A percentile compares a stretch with the other conserved stretches of the same genome.
Conservation (phyloP, 2,329 filamentous ascomycete species). For the Claviceps quebecensis region DNA sequence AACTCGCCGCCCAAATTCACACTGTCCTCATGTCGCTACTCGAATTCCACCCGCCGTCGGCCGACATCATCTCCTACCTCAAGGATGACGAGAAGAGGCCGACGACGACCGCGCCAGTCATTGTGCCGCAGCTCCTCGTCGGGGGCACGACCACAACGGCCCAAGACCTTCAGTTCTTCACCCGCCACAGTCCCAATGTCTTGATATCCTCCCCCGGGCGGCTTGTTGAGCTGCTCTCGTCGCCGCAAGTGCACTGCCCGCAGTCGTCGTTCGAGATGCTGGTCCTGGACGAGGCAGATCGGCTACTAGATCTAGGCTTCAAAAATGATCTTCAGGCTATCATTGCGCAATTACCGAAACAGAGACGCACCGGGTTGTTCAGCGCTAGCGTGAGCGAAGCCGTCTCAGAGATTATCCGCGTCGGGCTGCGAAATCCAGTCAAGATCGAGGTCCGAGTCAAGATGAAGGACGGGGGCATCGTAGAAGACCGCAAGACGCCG, state of each 20-base stretch:
- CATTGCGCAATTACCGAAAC: slow-evolving; percentile 72
- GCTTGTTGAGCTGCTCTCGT: slow-evolving; percentile 73
- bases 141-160: slow-evolving; percentile 67
- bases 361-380: slow-evolving; percentile 83
- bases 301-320: slow-evolving; percentile 85
- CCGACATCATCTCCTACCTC: slow-evolving; percentile 44
- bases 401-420: slow-evolving; percentile 80
- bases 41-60: slow-evolving; percentile 69
- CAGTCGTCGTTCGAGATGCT: slow-evolving; percentile 84
- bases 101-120: slow-evolving; percentile 29
- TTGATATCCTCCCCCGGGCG: slow-evolving; percentile 84
- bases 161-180: slow-evolving; percentile 75
- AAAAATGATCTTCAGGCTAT: slow-evolving; percentile 83
- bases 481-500: slow-evolving; percentile 76
- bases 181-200: slow-evolving; percentile 74
- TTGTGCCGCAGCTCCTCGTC: slow-evolving; percentile 78
- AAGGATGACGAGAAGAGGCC: slow-evolving; percentile 42
- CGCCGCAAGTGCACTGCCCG: slow-evolving; percentile 74
- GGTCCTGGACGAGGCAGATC: slow-evolving; percentile 87
- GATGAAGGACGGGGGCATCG: slow-evolving; percentile 45
- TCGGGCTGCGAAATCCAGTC: slow-evolving; percentile 85
- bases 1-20: slow-evolving; percentile 83
- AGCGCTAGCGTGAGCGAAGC: slow-evolving; percentile 94
- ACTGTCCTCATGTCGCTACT: slow-evolving; percentile 64
- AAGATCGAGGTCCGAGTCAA: slow-evolving; percentile 92